Conservation (phyloP, 1,284 basidiomycete genomes). For the Apiotrichum brassicae region DNA sequence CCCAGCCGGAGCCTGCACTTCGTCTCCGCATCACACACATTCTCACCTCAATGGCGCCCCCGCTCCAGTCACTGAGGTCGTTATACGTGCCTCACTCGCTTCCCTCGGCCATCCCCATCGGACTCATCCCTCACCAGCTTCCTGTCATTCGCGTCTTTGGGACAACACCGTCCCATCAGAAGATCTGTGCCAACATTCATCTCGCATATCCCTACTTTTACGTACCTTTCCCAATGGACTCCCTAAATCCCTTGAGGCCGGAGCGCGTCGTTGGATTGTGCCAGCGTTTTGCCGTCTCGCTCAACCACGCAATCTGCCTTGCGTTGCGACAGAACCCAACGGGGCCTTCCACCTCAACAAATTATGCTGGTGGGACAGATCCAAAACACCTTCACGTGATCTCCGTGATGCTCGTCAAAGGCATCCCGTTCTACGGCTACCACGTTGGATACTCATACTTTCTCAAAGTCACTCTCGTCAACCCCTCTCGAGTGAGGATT, state of each 20-base stretch:
- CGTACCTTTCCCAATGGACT: constrained; percentile 52
- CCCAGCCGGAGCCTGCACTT: constrained; percentile 32
- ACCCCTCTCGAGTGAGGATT: constrained; percentile 64
- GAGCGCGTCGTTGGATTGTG: constrained; percentile 44
- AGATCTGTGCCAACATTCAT: constrained; percentile 83
- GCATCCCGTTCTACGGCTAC: constrained; percentile 93
- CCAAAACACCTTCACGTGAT: constrained; percentile 49
- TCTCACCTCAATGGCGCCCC: constrained; percentile 40
- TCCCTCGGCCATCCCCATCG: constrained; percentile 46
- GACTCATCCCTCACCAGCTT: constrained; percentile 53
- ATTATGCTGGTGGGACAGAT: constrained; percentile 37
- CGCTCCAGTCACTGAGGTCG: constrained; percentile 30
- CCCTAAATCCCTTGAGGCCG: constrained; percentile 38
- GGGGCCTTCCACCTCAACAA: constrained; percentile 17
- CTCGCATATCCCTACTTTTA: constrained; percentile 57
- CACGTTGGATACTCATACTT: constrained; percentile 79
- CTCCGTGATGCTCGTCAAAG: constrained; percentile 79
- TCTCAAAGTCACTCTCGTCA: constrained; percentile 74
- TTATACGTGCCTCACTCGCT: constrained; percentile 54
- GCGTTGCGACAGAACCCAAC: constrained; percentile 42
- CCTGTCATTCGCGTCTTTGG: constrained; percentile 87
- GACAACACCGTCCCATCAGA: constrained; percentile 66
- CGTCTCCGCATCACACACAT: constrained; percentile 48
- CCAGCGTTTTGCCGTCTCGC: constrained; percentile 40
- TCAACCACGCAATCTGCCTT: constrained; percentile 46